A percentile compares a stretch with the other conserved stretches of the same genome.
phyloP scores from a whole-genome alignment of 495 filamentous ascomycete species.

The Parmelia sp. region DNA sequence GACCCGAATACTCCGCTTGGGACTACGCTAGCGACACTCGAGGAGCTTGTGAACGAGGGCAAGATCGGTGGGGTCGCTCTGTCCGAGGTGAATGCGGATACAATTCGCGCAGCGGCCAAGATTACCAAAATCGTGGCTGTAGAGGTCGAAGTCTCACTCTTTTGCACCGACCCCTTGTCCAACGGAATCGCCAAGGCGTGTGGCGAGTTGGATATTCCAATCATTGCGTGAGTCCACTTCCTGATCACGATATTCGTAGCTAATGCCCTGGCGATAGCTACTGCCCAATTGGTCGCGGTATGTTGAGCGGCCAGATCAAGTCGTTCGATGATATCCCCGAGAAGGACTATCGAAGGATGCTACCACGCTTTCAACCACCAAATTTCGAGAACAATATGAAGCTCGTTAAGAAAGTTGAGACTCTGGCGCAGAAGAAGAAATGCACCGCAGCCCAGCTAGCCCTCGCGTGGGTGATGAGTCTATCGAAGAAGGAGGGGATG shows the following conservation, averaged over 20 bases:
- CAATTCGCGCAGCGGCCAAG: slow-evolving; percentile 66
- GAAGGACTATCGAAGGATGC: slow-evolving; percentile 44
- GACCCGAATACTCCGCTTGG: slow-evolving; percentile 57
- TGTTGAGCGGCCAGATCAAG: slow-evolving; percentile 56
- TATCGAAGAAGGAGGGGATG: slow-evolving; percentile 46
- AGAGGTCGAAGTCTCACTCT: slow-evolving; percentile 74
- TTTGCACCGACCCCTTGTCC: slow-evolving; percentile 54
- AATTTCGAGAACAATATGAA: slow-evolving; percentile 66
- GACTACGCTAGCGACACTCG: slow-evolving; percentile 44
- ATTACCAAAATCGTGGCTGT: slow-evolving; percentile 63
- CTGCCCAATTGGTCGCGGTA: slow-evolving; percentile 47
- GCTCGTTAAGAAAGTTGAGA: slow-evolving; percentile 58
- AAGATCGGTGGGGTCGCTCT: slow-evolving; percentile 67
- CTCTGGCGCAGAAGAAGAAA: slow-evolving; percentile 60
- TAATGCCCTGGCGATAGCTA: slow-evolving; percentile 27
- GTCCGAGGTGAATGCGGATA: slow-evolving; percentile 64
- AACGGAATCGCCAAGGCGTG: slow-evolving; percentile 70
- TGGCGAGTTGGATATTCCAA: slow-evolving; percentile 60
- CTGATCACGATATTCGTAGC: not conserved
- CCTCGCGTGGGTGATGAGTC: slow-evolving; percentile 47
- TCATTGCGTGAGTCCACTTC: slow-evolving; percentile 51
- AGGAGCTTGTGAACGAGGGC: slow-evolving; percentile 39
- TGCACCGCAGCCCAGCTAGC: slow-evolving; percentile 69
- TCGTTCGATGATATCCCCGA: slow-evolving; percentile 54
- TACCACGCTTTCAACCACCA: slow-evolving; percentile 61